Evolutionary conservation across 352 stramenopile species (phyloP).

Genomic region (Pythium diclinum): DNA sequence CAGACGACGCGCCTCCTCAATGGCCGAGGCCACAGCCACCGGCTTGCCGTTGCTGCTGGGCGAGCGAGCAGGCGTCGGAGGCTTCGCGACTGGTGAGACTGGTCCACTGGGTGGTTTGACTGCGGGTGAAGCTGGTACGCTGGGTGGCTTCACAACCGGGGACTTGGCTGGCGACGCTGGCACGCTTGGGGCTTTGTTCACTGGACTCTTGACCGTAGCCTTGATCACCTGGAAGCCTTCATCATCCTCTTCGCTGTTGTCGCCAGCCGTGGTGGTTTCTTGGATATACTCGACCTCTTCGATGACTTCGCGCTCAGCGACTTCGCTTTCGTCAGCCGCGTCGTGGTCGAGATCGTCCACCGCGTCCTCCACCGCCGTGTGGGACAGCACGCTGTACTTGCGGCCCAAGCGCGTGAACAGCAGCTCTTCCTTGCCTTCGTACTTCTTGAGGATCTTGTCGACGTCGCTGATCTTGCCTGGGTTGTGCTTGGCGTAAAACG

Average conservation of each 20-base stretch:
- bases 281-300: conserved; percentile 35
- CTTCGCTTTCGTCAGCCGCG: conserved; percentile 34
- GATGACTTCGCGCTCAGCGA: conserved; percentile 23
- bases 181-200: conserved; percentile 23
- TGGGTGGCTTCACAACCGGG: not conserved
- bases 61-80: conserved; percentile 37
- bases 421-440: conserved; percentile 74
- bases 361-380: conserved; percentile 20
- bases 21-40: conserved; percentile 40
- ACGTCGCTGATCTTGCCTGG: conserved; percentile 60
- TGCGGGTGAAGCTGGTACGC: conserved; percentile 7
- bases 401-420: conserved; percentile 70
- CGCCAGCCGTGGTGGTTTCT: conserved; percentile 17
- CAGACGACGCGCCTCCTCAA: conserved; percentile 41
- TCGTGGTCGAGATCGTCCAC: conserved; percentile 50
- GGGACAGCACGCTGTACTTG: conserved; percentile 74
- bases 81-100: conserved; percentile 13
- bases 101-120: not conserved
- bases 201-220: conserved; percentile 19
- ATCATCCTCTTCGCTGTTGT: conserved; percentile 35
- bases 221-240: conserved; percentile 43
- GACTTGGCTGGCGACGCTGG: conserved; percentile 17
- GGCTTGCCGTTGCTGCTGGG: conserved; percentile 27
- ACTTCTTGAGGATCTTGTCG: conserved; percentile 66
- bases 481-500: conserved; percentile 79